phyloP scores from a whole-genome alignment of 495 filamentous ascomycete genomes.

The Talaromyces proteolyticus region DNA sequence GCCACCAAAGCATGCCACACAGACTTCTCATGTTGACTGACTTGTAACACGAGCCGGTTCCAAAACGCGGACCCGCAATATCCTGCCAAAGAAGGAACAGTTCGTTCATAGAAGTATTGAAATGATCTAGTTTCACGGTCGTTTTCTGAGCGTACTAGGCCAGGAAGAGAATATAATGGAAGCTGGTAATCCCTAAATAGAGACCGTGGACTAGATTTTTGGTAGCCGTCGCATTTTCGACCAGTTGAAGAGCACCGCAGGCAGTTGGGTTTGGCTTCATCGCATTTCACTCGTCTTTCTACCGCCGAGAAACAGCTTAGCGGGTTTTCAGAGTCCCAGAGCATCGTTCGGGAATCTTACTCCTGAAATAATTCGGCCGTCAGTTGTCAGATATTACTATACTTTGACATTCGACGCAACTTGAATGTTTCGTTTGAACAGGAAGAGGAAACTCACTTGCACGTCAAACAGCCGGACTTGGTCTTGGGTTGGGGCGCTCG shows the following conservation, averaged over 20 bases:
- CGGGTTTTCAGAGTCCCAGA: background rate
- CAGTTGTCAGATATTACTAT: background rate
- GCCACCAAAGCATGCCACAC: conserved; percentile 60
- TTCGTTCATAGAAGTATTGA: conserved; percentile 53
- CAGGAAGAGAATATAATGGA: background rate
- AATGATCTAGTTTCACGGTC: conserved; percentile 46
- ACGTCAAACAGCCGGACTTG: conserved; percentile 40
- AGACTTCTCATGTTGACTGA: conserved; percentile 52
- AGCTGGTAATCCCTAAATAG: background rate
- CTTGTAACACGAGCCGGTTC: conserved; percentile 48
- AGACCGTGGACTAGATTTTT: background rate
- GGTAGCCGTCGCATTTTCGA: conserved; percentile 29
- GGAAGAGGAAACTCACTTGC: conserved; percentile 24
- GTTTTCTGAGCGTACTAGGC: conserved; percentile 7
- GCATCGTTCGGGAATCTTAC: background rate
- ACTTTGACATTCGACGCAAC: background rate
- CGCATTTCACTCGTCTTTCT: conserved; percentile 44
- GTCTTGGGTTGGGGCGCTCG: background rate
- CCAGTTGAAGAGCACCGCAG: conserved; percentile 28
- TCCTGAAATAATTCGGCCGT: background rate
- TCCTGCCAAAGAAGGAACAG: conserved; percentile 52
- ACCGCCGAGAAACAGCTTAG: background rate
- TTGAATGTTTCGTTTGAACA: background rate
- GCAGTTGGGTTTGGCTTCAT: conserved; percentile 35
- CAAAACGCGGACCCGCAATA: conserved; percentile 60